phyloP scores from a whole-genome alignment of 164 flowering plant species.

The Nelumbo lutea region DNA sequence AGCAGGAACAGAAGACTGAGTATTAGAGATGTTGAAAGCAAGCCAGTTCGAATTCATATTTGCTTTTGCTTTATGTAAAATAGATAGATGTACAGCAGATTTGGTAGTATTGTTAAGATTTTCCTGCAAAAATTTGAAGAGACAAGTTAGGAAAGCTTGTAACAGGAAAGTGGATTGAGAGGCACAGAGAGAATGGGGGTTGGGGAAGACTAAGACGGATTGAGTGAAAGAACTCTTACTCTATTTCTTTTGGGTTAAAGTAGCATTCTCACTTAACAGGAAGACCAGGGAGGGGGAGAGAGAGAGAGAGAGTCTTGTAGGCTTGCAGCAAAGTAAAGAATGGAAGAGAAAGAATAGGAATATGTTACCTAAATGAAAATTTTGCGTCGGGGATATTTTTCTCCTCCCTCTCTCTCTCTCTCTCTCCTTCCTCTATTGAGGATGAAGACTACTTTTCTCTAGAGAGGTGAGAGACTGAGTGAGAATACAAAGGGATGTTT shows the following conservation, averaged over 20 bases:
- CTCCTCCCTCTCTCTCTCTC: too few species aligned
- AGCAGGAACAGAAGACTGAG: slow-evolving; percentile 46
- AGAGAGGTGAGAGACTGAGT: too few species aligned
- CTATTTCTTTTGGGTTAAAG: neutral
- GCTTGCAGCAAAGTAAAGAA: neutral
- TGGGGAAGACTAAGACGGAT: neutral
- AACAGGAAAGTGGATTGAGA: too few species aligned
- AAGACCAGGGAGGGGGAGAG: neutral
- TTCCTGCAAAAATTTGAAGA: slow-evolving; percentile 9
- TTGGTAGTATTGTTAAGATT: neutral
- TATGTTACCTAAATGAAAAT: too few species aligned
- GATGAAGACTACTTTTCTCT: too few species aligned
- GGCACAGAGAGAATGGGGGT: neutral
- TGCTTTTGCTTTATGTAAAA: too few species aligned
- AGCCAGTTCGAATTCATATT: slow-evolving; percentile 86
- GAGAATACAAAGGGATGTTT: too few species aligned
- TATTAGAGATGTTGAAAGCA: slow-evolving; percentile 66
- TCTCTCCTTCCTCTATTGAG: too few species aligned
- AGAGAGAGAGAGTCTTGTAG: neutral
- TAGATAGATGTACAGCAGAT: neutral
- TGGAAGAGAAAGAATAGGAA: neutral
- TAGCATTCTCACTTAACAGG: neutral
- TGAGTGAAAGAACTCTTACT: neutral
- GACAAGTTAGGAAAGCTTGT: neutral
- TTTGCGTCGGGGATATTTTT: too few species aligned